These are phyloP conservation scores for Trichoderma citrinoviride DNA, from an alignment of 2,329 filamentous ascomycete species.

Conservation along the genomic window DNA sequence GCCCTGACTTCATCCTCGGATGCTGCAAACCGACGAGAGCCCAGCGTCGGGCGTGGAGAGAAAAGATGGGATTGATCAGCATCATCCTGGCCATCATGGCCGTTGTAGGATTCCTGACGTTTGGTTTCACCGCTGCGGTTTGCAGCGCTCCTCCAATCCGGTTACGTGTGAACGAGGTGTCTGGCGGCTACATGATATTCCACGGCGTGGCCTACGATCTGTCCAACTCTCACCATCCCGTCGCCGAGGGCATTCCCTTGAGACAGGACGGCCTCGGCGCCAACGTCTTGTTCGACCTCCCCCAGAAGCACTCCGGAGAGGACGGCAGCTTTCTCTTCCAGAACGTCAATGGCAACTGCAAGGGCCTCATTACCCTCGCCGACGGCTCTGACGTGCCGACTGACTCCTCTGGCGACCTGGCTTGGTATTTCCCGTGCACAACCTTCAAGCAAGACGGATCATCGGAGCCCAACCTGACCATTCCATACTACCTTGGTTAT, in stretches of 20 bases:
- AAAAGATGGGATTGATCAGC: conserved; percentile 96
- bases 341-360: conserved; percentile 96
- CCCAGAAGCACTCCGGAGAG: conserved; percentile 76
- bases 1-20: conserved; percentile 80
- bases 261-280: conserved; percentile 49
- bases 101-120: conserved; percentile 91
- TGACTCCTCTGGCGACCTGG: conserved; percentile 68
- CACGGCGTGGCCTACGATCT: conserved; percentile 90
- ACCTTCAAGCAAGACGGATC: conserved; percentile 94
- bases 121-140: conserved; percentile 89
- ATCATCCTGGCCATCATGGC: conserved; percentile 85
- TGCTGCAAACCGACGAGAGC: conserved; percentile 83
- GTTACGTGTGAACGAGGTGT: conserved; percentile 79
- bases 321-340: conserved; percentile 98
- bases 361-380: conserved; percentile 75
- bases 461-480: conserved; percentile 68
- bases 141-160: conserved; percentile 71
- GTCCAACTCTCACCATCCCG: conserved; percentile 71
- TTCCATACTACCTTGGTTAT: conserved; percentile 78
- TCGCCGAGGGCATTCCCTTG: conserved; percentile 71
- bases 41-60: conserved; percentile 90
- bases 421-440: conserved; percentile 96
- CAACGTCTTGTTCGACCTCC: conserved; percentile 86
- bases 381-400: conserved; percentile 74
- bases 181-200: conserved; percentile 87